Evolutionary conservation across 768 basidiomycete species (phyloP), one percentile per base, ranked within the genome.

Genomic region (Mycena pura): DNA sequence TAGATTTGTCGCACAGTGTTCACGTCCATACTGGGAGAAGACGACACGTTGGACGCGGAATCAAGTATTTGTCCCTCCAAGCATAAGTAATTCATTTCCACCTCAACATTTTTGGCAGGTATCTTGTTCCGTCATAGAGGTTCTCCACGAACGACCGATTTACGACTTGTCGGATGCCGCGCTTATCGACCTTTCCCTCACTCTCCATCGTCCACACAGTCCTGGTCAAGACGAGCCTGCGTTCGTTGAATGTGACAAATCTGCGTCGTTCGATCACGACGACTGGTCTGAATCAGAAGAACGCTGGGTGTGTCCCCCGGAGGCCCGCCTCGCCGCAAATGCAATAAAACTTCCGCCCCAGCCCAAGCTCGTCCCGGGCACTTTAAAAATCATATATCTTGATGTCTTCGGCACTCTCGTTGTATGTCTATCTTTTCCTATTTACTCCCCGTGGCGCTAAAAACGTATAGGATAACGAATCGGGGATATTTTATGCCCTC

Each of bases 381-480:
- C 29, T 5, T 10, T 55, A 2, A 19, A 44, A 22, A 17, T 55
- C 4, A 8, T 55, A 1, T 55, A 55, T 13, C 19, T 55, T n/a
- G 41, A 55, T n/a, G 17, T 55, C 7, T 45, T 32, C 14, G 53
- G 53, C 3, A 55, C 53, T 6, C 53, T 45, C n/a, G 34, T 55
- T 17, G 53, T 55, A 22, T 3, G 53, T 27, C 19, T 36, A n/a
- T 5, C 11, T 22, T 21, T 9, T 49, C 24, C 4, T 36, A 19
- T 36, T 36, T 22, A 5, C 5, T 29, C 5, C 17, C 15, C 27
- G 17, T n/a, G 45, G 14, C 45, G 29, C 17, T 29, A 14, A 46
- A 7, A 10, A 28, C 17, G 48, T 21, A 24, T 11, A 60, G 58
- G 58, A 60, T 36, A 45, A 52, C 34, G 58, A 60, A 52, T 4